phyloP scores from a whole-genome alignment of 257 asterid genomes.

The Petunia axillaris region DNA sequence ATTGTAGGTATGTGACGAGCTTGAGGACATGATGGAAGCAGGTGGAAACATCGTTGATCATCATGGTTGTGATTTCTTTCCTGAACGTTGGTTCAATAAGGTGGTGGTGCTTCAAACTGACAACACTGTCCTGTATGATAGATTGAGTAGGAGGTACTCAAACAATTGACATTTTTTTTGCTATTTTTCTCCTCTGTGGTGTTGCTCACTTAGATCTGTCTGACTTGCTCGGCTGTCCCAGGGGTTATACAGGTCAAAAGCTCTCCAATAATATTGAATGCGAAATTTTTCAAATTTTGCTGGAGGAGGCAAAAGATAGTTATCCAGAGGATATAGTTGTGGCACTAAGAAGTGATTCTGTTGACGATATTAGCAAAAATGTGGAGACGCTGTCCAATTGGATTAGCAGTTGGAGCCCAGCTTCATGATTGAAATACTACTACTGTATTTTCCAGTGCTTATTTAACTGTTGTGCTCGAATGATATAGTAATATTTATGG shows the following conservation, averaged over 20 bases:
- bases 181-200: neutral
- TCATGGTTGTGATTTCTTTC: constrained; percentile 96
- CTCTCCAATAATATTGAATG: constrained; percentile 85
- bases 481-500: neutral
- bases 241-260: constrained; percentile 85
- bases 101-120: constrained; percentile 88
- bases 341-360: constrained; percentile 63
- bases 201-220: constrained; percentile 10
- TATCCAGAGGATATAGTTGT: constrained; percentile 71
- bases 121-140: constrained; percentile 72
- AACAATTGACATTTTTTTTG: neutral
- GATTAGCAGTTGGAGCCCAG: constrained; percentile 64
- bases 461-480: neutral
- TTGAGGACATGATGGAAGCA: constrained; percentile 86
- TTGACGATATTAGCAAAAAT: constrained; percentile 64
- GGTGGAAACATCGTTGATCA: constrained; percentile 97
- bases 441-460: neutral
- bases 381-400: constrained; percentile 58
- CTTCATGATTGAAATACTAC: constrained; percentile 30
- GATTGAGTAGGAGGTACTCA: constrained; percentile 64
- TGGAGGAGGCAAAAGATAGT: constrained; percentile 92
- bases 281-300: constrained; percentile 81
- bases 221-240: constrained; percentile 27
- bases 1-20: constrained; percentile 85
- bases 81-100: constrained; percentile 89